Base-by-base conservation (phyloP, 805 yeast genomes). In the Candida rishiriensis region DNA sequence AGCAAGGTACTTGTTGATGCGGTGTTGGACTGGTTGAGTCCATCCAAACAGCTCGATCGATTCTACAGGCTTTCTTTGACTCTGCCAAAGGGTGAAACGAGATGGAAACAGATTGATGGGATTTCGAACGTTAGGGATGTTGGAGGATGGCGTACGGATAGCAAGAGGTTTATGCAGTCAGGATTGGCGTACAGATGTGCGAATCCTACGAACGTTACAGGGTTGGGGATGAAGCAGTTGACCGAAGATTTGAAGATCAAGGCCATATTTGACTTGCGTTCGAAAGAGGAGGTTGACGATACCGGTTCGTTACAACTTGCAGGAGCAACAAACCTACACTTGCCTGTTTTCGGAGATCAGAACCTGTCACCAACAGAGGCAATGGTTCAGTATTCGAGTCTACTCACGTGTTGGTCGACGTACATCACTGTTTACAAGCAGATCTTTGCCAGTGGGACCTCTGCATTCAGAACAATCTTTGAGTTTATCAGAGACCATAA, bases 121-220 rank as follows among this genome's bases (percentile, higher is more conserved):
- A 75, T 86, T 16, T 62, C 74, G 34, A 88, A 88, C 55, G 83
- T 86, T 55, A 71, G 96, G 50, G 96, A 88, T 55, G 58, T 83
- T 44, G 96, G 96, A 1, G 96, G 95, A 12, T 88, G 84, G 78
- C 65, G 61, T 42, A 64, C 79, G 0, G 49, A 62, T 17, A 62
- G 60, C 10, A 63, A 57, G 2, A 47, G 59, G 6, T 75, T 56
- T 52, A 85, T 83, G 4, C 74, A 70, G 50, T 71, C 81, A 3
- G 78, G 81, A 10, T 40, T 73, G 7, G 54, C 81, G 13, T 88
- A 64, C 61, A 74, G 96, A 47, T 73, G 83, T 52, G 95, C 91
- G 0, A 73, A 75, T 42, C 70, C 83, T 28, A 68, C 75, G 2
- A 60, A 64, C 1, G 68, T 85, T 29, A 77, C 89, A 0, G 65